phyloP scores from a whole-genome alignment of 495 filamentous ascomycete genomes.

The Immersiella caudata region DNA sequence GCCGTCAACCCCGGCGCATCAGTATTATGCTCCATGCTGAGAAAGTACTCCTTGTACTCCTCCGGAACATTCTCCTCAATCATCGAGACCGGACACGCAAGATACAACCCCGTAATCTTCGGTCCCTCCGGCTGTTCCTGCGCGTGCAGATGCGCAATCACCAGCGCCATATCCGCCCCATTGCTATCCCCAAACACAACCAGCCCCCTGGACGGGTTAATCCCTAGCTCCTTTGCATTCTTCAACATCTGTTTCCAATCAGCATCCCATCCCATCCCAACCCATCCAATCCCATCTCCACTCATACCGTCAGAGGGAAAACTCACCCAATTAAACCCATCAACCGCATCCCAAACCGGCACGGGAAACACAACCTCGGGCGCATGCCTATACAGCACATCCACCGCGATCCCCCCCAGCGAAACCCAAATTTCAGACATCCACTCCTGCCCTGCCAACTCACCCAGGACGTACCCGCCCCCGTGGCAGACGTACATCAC shows the following conservation, averaged over 20 bases:
- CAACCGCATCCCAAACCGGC: neutral
- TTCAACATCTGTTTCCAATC: neutral
- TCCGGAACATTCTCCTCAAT: neutral
- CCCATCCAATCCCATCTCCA: no score
- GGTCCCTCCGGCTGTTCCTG: neutral
- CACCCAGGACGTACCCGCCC: constrained; percentile 7
- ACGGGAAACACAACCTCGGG: constrained; percentile 9
- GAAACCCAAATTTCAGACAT: neutral
- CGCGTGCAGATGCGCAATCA: constrained; percentile 7
- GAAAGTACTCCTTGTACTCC: constrained; percentile 6
- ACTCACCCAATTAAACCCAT: constrained; percentile 11
- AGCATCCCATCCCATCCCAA: neutral
- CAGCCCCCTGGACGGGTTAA: neutral
- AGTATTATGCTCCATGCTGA: constrained; percentile 7
- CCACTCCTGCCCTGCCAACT: constrained; percentile 14
- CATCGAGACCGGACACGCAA: constrained; percentile 7
- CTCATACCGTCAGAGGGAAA: neutral
- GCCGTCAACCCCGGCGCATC: neutral
- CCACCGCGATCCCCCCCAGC: constrained; percentile 5
- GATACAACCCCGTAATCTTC: constrained; percentile 4
- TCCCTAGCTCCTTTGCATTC: neutral
- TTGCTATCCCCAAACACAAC: constrained; percentile 6
- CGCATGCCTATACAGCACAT: constrained; percentile 14
- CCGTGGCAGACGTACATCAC: constrained; percentile 4
- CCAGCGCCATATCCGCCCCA: constrained; percentile 5